Percentiles rank a stretch among this genome's conserved stretches.
phyloP scores from a whole-genome alignment of 148 eudicot species.

The Rhododendron kiyosumense region DNA sequence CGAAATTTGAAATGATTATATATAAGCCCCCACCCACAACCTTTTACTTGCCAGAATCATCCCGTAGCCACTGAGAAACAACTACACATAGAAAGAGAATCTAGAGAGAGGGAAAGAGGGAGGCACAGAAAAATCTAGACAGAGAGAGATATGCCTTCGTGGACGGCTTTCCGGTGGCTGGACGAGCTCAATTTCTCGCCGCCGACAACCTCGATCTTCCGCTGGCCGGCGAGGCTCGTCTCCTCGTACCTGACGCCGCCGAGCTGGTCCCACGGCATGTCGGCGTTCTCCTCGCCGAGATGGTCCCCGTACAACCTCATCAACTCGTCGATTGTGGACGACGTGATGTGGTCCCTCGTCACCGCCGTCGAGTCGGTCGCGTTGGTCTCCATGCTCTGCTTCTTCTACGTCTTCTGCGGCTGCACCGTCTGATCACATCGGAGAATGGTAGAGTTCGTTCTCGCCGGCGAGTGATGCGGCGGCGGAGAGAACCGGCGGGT shows the following conservation, averaged over 20 bases:
- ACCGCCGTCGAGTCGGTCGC: constrained; percentile 37
- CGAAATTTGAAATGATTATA: background rate
- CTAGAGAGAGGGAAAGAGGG: background rate
- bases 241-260: constrained; percentile 13
- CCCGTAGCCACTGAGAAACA: background rate
- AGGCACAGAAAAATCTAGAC: background rate
- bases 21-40: background rate
- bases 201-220: constrained; percentile 19
- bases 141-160: background rate
- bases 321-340: constrained; percentile 22
- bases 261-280: background rate
- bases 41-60: background rate
- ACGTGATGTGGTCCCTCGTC: constrained; percentile 29
- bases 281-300: background rate
- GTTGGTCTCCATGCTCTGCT: constrained; percentile 30
- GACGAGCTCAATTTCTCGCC: constrained; percentile 21
- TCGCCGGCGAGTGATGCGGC: background rate
- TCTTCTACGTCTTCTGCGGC: constrained; percentile 39
- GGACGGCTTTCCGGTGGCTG: constrained; percentile 17
- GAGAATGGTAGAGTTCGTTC: background rate
- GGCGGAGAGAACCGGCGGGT: background rate
- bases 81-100: background rate
- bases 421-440: constrained; percentile 23
- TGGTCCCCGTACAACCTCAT: constrained; percentile 13
- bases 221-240: constrained; percentile 27